Base-by-base conservation (phyloP, 768 basidiomycete species). In the Galerina marginata region DNA sequence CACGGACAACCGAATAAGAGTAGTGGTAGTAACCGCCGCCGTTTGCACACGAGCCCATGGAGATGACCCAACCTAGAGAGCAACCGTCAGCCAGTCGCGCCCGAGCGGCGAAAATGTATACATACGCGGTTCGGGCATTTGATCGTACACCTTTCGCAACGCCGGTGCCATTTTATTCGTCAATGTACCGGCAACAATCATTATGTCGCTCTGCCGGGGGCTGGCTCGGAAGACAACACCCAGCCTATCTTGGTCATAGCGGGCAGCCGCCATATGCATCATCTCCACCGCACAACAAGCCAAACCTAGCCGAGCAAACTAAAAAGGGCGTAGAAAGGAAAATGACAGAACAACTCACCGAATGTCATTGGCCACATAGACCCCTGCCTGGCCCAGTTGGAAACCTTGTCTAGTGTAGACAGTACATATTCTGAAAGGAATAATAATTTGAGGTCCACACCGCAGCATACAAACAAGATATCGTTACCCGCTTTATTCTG, bases 101-200 rank as follows among this genome's bases (percentile, higher is more conserved):
- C 15, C 25, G 23, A 42, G 14, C 9, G 39, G 11, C 26, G 56
- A 10, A 55, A 54, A 45, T 36, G 50, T 44, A 20, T 14, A 82
- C 88, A 50, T 75, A 90, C 91, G 86, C 59, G 97, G 97, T 70
- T 98, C 95, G 36, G 97, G 97, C 96, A 99, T 99, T 75, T 99
- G 95, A 76, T 96, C 94, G 69, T 95, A 95, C 56, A 95, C 96
- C 76, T 95, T 98, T 69, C 97, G 86, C 72, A 99, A 74, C 7
- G 97, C 96, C 43, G 97, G 97, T 4, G 96, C 97, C 97, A 99
- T 99, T 81, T 99, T 99, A 82, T 99, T 99, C 62, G 97, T 99
- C 69, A 99, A 79, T 0, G 97, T 99, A 37, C 97, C 97, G 49
- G 96, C 96, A 46, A 99, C 97, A 72, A 99, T 99, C 96, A 98